These are phyloP conservation scores for Cryptosporidium meleagridis DNA, from an alignment of 169 alveolate genomes.

Conservation along the genomic window DNA sequence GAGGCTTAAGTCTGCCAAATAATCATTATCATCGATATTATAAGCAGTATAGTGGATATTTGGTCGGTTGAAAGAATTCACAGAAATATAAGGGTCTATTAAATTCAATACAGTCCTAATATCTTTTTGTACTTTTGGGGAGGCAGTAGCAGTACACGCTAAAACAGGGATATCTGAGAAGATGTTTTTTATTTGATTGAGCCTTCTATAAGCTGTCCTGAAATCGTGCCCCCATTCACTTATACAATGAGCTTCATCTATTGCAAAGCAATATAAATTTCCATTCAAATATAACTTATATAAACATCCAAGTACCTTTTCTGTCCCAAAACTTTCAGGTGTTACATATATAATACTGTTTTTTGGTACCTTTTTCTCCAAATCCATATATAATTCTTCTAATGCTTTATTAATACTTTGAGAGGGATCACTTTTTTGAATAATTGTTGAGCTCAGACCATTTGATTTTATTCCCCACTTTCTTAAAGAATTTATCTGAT, in stretches of 20 bases:
- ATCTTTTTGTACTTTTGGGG: conserved; percentile 93
- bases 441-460: conserved; percentile 76
- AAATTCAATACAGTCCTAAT: conserved; percentile 88
- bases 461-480: conserved; percentile 84
- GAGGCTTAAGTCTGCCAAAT: not conserved
- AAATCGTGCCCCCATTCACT: conserved; percentile 92
- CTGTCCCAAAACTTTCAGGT: conserved; percentile 86
- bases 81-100: conserved; percentile 81
- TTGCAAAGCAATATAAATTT: conserved; percentile 84
- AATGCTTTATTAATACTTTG: conserved; percentile 39
- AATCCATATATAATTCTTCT: conserved; percentile 35
- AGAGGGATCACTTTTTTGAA: conserved; percentile 27
- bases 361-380: conserved; percentile 32
- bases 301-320: conserved; percentile 75
- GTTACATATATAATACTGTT: conserved; percentile 82
- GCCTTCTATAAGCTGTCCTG: conserved; percentile 89
- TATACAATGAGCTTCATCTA: conserved; percentile 92
- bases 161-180: conserved; percentile 93
- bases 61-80: conserved; percentile 89
- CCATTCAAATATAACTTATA: conserved; percentile 80
- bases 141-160: conserved; percentile 98
- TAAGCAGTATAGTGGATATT: conserved; percentile 88
- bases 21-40: conserved; percentile 39
- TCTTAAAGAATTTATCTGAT: conserved; percentile 89
- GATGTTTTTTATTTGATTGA: conserved; percentile 84